Evolutionary conservation across 75 land plant genomes (phyloP).

Genomic region (Azolla pinnata): DNA sequence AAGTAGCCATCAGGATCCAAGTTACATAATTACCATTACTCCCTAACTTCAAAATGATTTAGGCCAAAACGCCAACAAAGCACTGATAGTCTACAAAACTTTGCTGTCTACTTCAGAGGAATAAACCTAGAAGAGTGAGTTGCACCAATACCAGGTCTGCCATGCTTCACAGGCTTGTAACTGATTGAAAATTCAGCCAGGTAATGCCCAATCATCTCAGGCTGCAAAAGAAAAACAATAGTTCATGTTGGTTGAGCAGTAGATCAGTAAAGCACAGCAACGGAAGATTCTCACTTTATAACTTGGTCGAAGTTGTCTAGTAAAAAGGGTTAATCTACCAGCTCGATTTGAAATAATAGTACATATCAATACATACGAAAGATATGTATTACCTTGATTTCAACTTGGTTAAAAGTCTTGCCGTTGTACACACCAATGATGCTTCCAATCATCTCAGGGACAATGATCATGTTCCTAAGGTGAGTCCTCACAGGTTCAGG

Average conservation of each 20-base stretch:
- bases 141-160: constrained; percentile 97
- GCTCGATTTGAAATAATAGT: not conserved
- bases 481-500: constrained; percentile 91
- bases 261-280: not conserved
- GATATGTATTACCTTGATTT: constrained; percentile 59
- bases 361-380: not conserved
- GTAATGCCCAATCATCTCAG: constrained; percentile 92
- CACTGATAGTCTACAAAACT: too few relatives aligned
- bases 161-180: constrained; percentile 98
- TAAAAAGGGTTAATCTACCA: not conserved
- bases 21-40: too few relatives aligned
- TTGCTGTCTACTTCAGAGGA: constrained; percentile 87
- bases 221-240: constrained; percentile 22
- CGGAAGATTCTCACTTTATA: not conserved
- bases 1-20: too few relatives aligned
- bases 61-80: too few relatives aligned
- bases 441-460: constrained; percentile 98
- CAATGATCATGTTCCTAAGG: constrained; percentile 89
- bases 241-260: not conserved
- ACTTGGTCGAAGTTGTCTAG: not conserved
- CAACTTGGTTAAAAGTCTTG: constrained; percentile 94
- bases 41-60: too few relatives aligned
- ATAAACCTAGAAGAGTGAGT: constrained; percentile 96
- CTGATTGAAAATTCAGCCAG: constrained; percentile 92
- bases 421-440: constrained; percentile 96